Percentiles rank a stretch among this genome's conserved stretches.
phyloP scores from a whole-genome alignment of 169 alveolate species.

The Babesia divergens region DNA sequence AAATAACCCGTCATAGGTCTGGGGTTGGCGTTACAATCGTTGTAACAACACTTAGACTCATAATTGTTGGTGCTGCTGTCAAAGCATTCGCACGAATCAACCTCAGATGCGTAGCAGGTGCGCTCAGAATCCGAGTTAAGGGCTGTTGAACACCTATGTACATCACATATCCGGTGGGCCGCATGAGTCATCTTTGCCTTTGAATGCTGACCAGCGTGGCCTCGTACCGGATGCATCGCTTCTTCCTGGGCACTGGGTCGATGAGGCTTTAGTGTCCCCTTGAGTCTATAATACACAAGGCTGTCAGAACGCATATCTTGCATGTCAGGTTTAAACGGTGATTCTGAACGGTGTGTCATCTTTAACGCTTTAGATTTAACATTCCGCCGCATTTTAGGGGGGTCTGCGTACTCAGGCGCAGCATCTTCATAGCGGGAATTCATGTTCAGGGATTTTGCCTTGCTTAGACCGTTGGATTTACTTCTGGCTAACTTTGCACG shows the following conservation, averaged over 20 bases:
- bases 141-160: background rate
- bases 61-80: too few species aligned
- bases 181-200: background rate
- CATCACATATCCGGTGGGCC: background rate
- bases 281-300: background rate
- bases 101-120: background rate
- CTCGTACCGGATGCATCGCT: background rate
- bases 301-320: too few species aligned
- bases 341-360: too few species aligned
- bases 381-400: background rate
- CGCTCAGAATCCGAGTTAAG: background rate
- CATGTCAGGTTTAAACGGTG: too few species aligned
- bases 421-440: background rate
- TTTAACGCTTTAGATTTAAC: background rate
- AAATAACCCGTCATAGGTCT: background rate
- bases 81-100: background rate
- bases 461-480: background rate
- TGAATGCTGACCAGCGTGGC: background rate
- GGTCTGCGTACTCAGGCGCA: background rate
- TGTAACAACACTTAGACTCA: background rate
- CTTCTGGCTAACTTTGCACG: background rate
- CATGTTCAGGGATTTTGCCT: background rate
- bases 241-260: background rate
- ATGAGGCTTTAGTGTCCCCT: background rate
- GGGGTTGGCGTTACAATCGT: background rate